Evolutionary conservation across 805 yeast genomes (phyloP).

Genomic region (Cyberlindnera euphorbiiphila): DNA sequence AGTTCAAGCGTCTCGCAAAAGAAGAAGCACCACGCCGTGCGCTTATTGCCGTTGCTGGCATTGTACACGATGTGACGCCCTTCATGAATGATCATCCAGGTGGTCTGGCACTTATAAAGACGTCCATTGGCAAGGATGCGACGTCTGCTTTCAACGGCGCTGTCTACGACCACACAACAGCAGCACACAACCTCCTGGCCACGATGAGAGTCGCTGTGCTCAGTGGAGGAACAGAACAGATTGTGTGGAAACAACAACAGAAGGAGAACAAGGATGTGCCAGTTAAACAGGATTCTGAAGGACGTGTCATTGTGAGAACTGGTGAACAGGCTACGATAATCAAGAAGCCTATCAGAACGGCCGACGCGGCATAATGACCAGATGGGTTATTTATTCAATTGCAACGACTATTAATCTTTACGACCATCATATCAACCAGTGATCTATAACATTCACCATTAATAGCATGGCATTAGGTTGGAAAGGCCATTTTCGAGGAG

Average conservation of each 20-base stretch:
- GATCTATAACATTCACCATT: too few relatives aligned
- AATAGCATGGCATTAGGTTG: too few relatives aligned
- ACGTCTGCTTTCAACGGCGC: constrained; percentile 95
- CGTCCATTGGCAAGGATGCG: constrained; percentile 90
- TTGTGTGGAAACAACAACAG: constrained; percentile 76
- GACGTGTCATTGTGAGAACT: constrained; percentile 53
- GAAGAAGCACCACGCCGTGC: constrained; percentile 50
- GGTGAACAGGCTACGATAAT: constrained; percentile 55
- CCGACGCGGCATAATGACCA: constrained; percentile 59
- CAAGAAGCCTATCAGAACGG: constrained; percentile 44
- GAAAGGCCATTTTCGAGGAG: too few relatives aligned
- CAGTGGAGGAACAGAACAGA: constrained; percentile 75
- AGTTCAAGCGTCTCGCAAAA: constrained; percentile 37
- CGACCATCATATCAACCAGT: too few relatives aligned
- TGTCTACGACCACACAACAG: constrained; percentile 88
- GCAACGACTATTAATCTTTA: too few relatives aligned
- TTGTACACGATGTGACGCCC: constrained; percentile 90
- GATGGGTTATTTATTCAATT: too few relatives aligned
- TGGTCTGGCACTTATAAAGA: constrained; percentile 70
- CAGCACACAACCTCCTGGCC: constrained; percentile 85
- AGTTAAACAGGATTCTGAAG: constrained; percentile 48
- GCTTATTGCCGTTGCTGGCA: constrained; percentile 81
- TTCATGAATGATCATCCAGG: constrained; percentile 94
- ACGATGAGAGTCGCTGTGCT: constrained; percentile 91
- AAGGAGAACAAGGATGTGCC: constrained; percentile 62